Evolutionary conservation across 2,329 filamentous ascomycete genomes (phyloP), one percentile per base, ranked within the genome.

Genomic region (Elsinoe australis): DNA sequence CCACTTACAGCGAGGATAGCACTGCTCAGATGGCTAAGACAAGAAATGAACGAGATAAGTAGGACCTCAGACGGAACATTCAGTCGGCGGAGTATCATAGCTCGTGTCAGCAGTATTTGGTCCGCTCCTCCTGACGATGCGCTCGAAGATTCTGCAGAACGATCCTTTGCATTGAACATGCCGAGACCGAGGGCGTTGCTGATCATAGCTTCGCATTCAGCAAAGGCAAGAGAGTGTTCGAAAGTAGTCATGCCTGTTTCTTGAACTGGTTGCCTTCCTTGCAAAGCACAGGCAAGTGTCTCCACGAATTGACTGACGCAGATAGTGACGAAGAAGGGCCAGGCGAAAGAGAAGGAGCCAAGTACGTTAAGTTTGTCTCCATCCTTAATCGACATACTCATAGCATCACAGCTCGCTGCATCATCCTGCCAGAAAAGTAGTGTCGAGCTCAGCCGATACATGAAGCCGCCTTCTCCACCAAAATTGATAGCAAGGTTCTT

Each of bases 201-300:
- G 36, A 95, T 82, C 54, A 89, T 85, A 22, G 86, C 83, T 63
- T 98, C 92, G 6, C 90, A 90, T 65, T 98, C 92, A 8, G 90
- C 87, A 67, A 96, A 98, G 2, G 90, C 90, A 6, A 98, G 73
- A 0, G 89, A 95, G 61, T 95, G 89, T 63, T 98, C 92, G 59
- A 96, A 95, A 2, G 95, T 77, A 0, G 89, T 95, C 86, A 96
- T 95, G 14, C 88, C 89, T 1, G 87, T 94, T 67, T 96, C 92
- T 0, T 86, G 83, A 53, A 85, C 79, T 0, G 87, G 78, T 2
- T 80, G 77, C 2, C 85, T 80, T 24, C 90, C 90, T 63, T 95
- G 87, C 5, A 96, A 75, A 7, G 90, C 87, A 63, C 87, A 94
- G 3, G 84, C 83, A 7, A 96, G 69, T 0, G 87, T 92, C 65